Percentiles rank a stretch among this genome's conserved stretches.
Conservation (phyloP, 331 rosid genomes). For the Rhamnella rubrinervis region DNA sequence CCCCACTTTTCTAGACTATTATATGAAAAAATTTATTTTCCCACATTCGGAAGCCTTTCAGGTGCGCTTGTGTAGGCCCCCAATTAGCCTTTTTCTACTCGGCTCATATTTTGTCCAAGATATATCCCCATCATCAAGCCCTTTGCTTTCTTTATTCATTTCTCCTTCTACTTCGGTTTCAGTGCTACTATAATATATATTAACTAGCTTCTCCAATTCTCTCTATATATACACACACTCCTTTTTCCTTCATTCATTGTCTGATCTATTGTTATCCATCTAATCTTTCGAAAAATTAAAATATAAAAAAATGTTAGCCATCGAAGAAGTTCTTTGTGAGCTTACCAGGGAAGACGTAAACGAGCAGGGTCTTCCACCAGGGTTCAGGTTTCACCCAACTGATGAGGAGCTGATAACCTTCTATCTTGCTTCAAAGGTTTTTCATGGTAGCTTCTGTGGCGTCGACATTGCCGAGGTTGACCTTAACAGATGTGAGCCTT, state of each 20-base stretch:
- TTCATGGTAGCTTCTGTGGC: conserved; percentile 26
- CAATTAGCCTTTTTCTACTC: too few species aligned
- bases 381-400: conserved; percentile 87
- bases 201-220: background rate
- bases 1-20: background rate
- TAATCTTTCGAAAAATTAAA: too few species aligned
- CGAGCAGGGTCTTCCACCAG: conserved; percentile 75
- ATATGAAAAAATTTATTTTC: too few species aligned
- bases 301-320: conserved; percentile 30
- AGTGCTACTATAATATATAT: background rate
- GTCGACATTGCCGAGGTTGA: conserved; percentile 67
- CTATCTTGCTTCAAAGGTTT: conserved; percentile 64
- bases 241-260: background rate
- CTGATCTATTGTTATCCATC: background rate
- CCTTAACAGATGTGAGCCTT: conserved; percentile 73
- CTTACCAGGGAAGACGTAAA: conserved; percentile 45
- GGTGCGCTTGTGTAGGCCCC: too few species aligned
- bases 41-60: too few species aligned
- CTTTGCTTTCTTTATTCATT: background rate
- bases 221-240: background rate
- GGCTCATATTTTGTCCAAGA: background rate
- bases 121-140: background rate
- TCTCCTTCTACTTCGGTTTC: background rate
- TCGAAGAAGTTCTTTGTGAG: conserved; percentile 56
- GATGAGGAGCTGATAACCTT: conserved; percentile 77